Conservation (phyloP, 179 eudicot genomes). For the Heliamphora pulchella region DNA sequence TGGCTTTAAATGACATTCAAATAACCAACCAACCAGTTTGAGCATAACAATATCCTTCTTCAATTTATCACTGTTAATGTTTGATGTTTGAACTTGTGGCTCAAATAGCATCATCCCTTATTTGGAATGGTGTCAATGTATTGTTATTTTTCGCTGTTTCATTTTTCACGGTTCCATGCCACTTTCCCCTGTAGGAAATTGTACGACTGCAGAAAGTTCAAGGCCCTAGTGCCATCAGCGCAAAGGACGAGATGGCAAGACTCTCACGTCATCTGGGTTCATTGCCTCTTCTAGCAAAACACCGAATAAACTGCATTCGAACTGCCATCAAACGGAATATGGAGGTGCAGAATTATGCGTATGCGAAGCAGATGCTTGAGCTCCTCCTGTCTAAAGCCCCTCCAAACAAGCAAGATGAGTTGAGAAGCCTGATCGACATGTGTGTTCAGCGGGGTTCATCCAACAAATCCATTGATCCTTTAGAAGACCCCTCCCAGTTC, state of each 20-base stretch:
- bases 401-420: conserved; percentile 86
- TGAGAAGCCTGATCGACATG: conserved; percentile 83
- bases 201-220: conserved; percentile 84
- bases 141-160: too few species aligned
- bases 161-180: neutral
- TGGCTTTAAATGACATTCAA: too few species aligned
- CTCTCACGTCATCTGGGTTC: conserved; percentile 94
- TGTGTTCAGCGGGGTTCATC: conserved; percentile 82
- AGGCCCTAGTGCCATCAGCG: conserved; percentile 87
- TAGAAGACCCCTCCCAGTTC: conserved; percentile 96
- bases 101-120: neutral
- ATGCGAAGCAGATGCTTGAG: conserved; percentile 91
- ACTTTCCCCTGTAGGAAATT: conserved; percentile 56
- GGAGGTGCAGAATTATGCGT: conserved; percentile 90
- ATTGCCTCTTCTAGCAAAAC: conserved; percentile 90
- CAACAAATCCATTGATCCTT: conserved; percentile 87
- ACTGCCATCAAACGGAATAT: conserved; percentile 95
- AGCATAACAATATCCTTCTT: too few species aligned
- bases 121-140: neutral
- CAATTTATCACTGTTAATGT: too few species aligned
- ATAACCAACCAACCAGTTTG: too few species aligned
- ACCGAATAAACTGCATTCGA: conserved; percentile 85
- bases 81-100: too few species aligned
- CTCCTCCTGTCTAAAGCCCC: conserved; percentile 95
- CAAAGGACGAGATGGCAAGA: conserved; percentile 96